phyloP scores from a whole-genome alignment of 768 basidiomycete genomes.

The Mycena crocata region DNA sequence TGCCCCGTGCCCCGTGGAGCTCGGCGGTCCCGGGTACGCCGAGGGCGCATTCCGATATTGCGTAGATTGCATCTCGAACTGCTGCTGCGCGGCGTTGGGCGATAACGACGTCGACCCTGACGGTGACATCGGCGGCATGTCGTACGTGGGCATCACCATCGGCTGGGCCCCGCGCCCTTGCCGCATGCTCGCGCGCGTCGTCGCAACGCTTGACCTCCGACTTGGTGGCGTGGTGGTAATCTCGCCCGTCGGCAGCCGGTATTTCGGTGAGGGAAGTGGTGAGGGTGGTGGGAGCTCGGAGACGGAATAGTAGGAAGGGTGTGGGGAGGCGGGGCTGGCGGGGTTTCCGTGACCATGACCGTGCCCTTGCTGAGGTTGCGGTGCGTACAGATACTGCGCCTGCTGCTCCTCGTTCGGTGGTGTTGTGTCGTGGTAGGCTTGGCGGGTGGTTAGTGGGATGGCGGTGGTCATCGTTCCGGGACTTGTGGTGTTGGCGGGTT shows the following conservation, averaged over 20 bases:
- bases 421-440: slow-evolving; percentile 60
- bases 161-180: slow-evolving; percentile 48
- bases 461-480: slow-evolving; percentile 49
- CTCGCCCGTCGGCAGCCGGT: slow-evolving; percentile 59
- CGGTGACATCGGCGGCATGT: slow-evolving; percentile 22
- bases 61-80: slow-evolving; percentile 34
- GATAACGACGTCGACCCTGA: background rate
- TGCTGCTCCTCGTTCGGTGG: slow-evolving; percentile 49
- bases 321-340: slow-evolving; percentile 44
- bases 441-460: slow-evolving; percentile 44
- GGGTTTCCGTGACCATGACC: slow-evolving; percentile 10
- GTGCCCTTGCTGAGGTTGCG: slow-evolving; percentile 17
- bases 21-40: slow-evolving; percentile 30
- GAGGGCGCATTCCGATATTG: slow-evolving; percentile 18
- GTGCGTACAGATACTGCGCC: slow-evolving; percentile 34
- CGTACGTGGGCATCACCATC: slow-evolving; percentile 27
- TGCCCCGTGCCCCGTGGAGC: slow-evolving; percentile 31
- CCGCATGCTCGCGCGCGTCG: slow-evolving; percentile 33
- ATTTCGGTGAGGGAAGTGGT: slow-evolving; percentile 65
- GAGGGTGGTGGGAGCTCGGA: slow-evolving; percentile 74
- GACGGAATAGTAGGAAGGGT: slow-evolving; percentile 75
- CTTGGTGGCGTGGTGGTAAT: slow-evolving; percentile 57
- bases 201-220: slow-evolving; percentile 51
- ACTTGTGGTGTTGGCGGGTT: slow-evolving; percentile 53
- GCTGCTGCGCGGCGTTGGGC: slow-evolving; percentile 21